Conservation (phyloP, 345 rosid species). For the Acer campestre region DNA sequence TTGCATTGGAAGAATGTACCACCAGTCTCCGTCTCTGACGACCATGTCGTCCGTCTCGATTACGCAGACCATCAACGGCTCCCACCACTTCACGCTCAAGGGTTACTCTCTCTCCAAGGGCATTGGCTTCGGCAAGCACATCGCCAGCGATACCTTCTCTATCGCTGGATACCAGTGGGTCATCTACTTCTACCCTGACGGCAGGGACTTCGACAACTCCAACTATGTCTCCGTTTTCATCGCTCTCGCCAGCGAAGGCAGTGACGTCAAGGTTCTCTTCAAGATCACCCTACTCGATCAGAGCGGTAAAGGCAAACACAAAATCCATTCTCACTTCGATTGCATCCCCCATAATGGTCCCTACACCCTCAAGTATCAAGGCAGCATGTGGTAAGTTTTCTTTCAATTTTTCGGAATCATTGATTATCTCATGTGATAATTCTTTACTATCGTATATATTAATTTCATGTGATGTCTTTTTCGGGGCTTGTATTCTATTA, state of each 20-base stretch:
- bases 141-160: slow-evolving; percentile 86
- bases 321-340: slow-evolving; percentile 90
- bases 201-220: slow-evolving; percentile 81
- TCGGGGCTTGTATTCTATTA: too few relatives aligned
- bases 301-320: slow-evolving; percentile 83
- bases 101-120: slow-evolving; percentile 93
- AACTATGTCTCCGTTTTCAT: slow-evolving; percentile 86
- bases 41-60: slow-evolving; percentile 73
- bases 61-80: slow-evolving; percentile 83
- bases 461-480: not conserved
- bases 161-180: slow-evolving; percentile 92
- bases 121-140: slow-evolving; percentile 89
- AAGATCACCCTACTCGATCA: slow-evolving; percentile 84
- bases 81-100: slow-evolving; percentile 77
- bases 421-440: too few relatives aligned
- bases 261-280: slow-evolving; percentile 86
- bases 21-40: slow-evolving; percentile 11
- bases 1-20: slow-evolving; percentile 7
- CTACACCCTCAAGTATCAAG: slow-evolving; percentile 88
- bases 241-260: slow-evolving; percentile 93
- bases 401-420: too few relatives aligned
- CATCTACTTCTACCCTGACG: slow-evolving; percentile 89
- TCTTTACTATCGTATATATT: slow-evolving; percentile 22
- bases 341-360: slow-evolving; percentile 93
- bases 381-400: slow-evolving; percentile 80